Percentiles rank a stretch among this genome's conserved stretches.
Conservation (phyloP, 2,329 filamentous ascomycete species). For the Beauveria caledonica region DNA sequence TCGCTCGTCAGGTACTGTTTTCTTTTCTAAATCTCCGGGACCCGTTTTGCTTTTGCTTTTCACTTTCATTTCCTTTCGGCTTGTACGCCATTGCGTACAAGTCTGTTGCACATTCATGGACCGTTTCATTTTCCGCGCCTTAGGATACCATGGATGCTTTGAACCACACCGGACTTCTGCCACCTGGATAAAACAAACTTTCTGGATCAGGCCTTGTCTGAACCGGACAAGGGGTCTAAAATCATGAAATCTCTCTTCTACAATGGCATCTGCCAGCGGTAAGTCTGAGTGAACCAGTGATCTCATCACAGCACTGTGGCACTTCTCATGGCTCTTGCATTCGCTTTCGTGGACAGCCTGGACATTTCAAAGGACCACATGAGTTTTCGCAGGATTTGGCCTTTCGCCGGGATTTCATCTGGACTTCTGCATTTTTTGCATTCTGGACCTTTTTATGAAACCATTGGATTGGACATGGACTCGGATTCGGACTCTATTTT, state of each 20-base stretch:
- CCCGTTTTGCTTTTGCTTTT: conserved; percentile 24
- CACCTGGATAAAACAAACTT: conserved; percentile 5
- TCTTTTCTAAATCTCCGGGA: conserved; percentile 34
- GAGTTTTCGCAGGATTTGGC: not conserved
- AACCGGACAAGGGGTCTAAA: conserved; percentile 24
- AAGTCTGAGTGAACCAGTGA: conserved; percentile 20
- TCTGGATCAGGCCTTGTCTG: conserved; percentile 22
- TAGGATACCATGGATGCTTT: not conserved
- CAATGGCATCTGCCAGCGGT: conserved; percentile 22
- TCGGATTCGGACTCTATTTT: not conserved
- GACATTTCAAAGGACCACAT: not conserved
- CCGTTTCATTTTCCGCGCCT: not conserved
- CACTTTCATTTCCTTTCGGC: conserved; percentile 6
- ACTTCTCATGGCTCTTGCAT: not conserved
- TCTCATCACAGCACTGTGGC: not conserved
- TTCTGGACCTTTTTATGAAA: not conserved
- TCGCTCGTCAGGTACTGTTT: conserved; percentile 55
- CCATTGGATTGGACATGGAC: conserved; percentile 4
- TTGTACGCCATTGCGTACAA: not conserved
- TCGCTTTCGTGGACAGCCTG: not conserved
- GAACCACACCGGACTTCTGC: conserved; percentile 10
- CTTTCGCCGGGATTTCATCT: not conserved
- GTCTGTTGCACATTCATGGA: conserved; percentile 11
- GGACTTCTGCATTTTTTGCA: not conserved
- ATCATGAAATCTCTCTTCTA: conserved; percentile 15